Base-by-base conservation (phyloP, 306 rosid genomes). In the Prunus campanulata region DNA sequence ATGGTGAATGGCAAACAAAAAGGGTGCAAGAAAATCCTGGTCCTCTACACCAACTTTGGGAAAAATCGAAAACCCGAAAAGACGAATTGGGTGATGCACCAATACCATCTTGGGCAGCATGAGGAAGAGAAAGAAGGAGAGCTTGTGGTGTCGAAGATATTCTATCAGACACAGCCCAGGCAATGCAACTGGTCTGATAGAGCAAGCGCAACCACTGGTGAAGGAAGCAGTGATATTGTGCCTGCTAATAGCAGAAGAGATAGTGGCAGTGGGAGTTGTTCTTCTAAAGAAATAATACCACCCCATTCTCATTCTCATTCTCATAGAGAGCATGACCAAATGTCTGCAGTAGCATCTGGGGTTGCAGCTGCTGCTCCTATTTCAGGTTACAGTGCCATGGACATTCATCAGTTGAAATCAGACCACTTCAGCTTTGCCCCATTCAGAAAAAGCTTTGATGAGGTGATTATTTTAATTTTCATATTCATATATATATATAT, bases 11-110 rank as follows among this genome's bases (percentile, higher is more conserved):
- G 98, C 0, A 96, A 85, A 74, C 99, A 96, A 70, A 92, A 91
- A 55, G 99, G 99, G 0, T 96, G 99, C 86, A 96, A 96, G 89
- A 96, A 96, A 61, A 96, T 96, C 75, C 86, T 96, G 0, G 99
- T 96, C 2, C 88, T 96, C 10, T 96, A 96, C 77, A 96, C 98
- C 11, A 96, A 96, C 78, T 96, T 96, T 8, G 99, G 99, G 0
- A 96, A 96, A 83, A 96, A 96, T 66, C 73, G 99, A 27, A 96
- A 96, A 66, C 99, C 99, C 0, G 93, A 92, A 70, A 96, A 96
- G 85, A 96, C 99, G 8, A 96, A 92, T 48, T 96, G 99, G 99
- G 99, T 96, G 22, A 96, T 96, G 99, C 99, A 96, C 22, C 99
- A 96, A 27, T 96, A 96, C 85, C 99, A 96, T 77, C 71, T 96